Evolutionary conservation across 768 basidiomycete species (phyloP).

Genomic region (Nidularia pulvinata): DNA sequence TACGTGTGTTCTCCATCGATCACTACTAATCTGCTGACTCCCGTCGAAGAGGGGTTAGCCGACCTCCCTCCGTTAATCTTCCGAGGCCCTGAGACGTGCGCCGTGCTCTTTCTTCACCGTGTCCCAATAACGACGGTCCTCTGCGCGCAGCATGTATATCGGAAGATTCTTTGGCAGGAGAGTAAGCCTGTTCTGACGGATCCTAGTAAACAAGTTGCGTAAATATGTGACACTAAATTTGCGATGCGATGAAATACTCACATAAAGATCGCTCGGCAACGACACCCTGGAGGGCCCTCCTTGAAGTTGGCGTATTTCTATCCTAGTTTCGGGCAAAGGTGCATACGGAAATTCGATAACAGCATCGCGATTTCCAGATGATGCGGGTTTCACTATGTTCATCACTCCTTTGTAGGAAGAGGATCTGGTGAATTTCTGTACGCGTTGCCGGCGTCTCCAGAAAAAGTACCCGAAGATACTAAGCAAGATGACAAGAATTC

Average conservation of each 20-base stretch:
- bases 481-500: no score
- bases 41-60: neutral
- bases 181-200: slow-evolving; percentile 1
- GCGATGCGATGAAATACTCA: neutral
- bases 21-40: neutral
- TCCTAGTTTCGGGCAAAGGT: no score
- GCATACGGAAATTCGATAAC: no score
- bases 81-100: neutral
- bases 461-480: no score
- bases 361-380: no score
- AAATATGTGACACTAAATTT: neutral
- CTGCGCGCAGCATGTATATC: neutral
- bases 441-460: no score
- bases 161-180: slow-evolving; percentile 7
- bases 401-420: no score
- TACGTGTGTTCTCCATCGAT: neutral
- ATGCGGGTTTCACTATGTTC: no score
- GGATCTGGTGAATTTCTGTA: no score
- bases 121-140: neutral
- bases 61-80: neutral
- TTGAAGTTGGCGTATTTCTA: no score
- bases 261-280: neutral
- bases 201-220: neutral
- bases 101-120: no score
- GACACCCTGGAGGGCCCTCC: neutral